Evolutionary conservation across 805 yeast species (phyloP), one percentile per base, ranked within the genome.

Genomic region (Wickerhamomyces queroliae): DNA sequence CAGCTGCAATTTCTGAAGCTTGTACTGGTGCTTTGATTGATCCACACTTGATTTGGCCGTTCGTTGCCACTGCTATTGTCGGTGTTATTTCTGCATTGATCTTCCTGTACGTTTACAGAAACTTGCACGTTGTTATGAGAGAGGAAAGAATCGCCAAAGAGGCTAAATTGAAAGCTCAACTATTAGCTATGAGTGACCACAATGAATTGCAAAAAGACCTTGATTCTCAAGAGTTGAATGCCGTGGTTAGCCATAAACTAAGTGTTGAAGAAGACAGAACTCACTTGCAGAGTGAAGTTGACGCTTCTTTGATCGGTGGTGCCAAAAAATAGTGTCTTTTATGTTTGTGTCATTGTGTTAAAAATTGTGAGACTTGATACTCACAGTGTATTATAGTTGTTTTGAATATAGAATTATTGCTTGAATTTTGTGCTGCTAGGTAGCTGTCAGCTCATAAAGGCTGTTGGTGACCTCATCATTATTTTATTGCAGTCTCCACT

Each of bases 1-100:
- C 90, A 42, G 70, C 89, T 17, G 86, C 87, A 18, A 54, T 83
- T 36, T 87, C 88, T 52, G 78, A 79, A 59, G 84, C 86, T 9
- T 64, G 83, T 37, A 76, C 86, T 8, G 73, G 87, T 15, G 74
- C 79, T 13, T 68, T 85, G 9, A 70, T 62, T 41, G 76, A 83
- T 61, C 89, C 89, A 28, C 76, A 80, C 63, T 70, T 76, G 51
- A 71, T 74, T 28, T 78, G 84, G 83, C 69, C 74, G 52, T 83
- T 75, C 59, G 64, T 74, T 31, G 83, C 83, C 38, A 67, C 81
- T 45, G 80, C 78, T 12, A 59, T 69, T 28, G 67, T 82, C 7
- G 70, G 83, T 46, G 62, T 76, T 49, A 50, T 75, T 42, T 75
- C 78, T 22, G 89, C 88, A 21, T 44, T 67, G 42, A 30, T 67